Evolutionary conservation across 2,329 filamentous ascomycete genomes (phyloP), one percentile per base, ranked within the genome.

Genomic region (Zymoseptoria tritici): DNA sequence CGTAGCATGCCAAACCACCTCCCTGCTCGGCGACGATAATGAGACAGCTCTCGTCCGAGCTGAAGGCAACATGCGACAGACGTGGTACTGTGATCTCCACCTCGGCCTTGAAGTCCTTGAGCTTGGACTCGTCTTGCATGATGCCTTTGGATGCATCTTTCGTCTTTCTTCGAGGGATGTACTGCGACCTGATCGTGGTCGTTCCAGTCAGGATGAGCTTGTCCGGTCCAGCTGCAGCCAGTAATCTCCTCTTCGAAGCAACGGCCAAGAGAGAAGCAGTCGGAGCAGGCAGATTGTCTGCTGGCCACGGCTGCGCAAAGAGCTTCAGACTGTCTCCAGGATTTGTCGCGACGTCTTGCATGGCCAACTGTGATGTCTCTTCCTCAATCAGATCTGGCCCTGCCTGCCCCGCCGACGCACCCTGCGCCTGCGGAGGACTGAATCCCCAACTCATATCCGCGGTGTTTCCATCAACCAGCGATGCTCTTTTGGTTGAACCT

Each of bases 41-140:
- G 61, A 99, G 79, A 67, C 88, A 91, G 67, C 85, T 85, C 72
- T 97, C 95, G 69, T 95, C 90, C n/a, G 90, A 84, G 0, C 91
- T 93, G 73, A 99, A 99, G 16, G 87, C 86, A 20, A 99, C 80
- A 73, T 99, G 94, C 9, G 91, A 95, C 57, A 96, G 83, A 67
- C 88, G 86, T 69, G 89, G 84, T 68, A 95, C 81, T 1, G 85
- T 79, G 6, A 97, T 82, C 63, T 88, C 85, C 57, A 88, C 78
- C 63, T 92, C 81, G 81, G 57, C 52, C 16, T 49, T 58, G 57
- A 36, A 26, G 2, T 52, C 36, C 49, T 57, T 60, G 11, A 57
- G 42, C 11, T 16, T 46, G 36, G 55, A 50, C 51, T 60, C 58
- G 24, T 60, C 55, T 31, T 60, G 29, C 20, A 20, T 22, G 24